Evolutionary conservation across 768 basidiomycete genomes (phyloP).

Genomic region (Chalciporus chontae): DNA sequence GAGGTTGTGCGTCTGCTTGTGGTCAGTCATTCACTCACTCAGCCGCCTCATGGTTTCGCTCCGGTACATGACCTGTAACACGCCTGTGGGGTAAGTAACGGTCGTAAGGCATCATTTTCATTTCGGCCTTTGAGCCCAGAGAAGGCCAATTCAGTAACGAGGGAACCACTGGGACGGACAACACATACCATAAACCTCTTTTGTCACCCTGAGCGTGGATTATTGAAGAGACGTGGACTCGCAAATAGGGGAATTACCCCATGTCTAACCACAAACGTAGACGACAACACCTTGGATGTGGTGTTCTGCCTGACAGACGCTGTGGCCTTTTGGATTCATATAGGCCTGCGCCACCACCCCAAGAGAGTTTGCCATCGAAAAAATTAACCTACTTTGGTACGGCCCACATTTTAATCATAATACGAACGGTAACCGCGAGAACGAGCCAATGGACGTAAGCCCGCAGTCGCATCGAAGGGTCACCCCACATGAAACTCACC

Average conservation of each 20-base stretch:
- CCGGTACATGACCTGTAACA: not conserved
- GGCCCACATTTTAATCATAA: constrained; percentile 37
- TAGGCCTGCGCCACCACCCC: constrained; percentile 39
- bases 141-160: too few relatives aligned
- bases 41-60: too few relatives aligned
- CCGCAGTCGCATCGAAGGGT: not conserved
- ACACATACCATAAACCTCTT: not conserved
- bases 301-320: constrained; percentile 26
- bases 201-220: not conserved
- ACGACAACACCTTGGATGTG: too few relatives aligned
- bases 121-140: not conserved
- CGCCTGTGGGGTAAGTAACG: not conserved
- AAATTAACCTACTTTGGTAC: constrained; percentile 44
- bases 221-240: constrained; percentile 12
- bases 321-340: constrained; percentile 63
- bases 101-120: too few relatives aligned
- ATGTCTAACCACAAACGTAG: too few relatives aligned
- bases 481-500: constrained; percentile 31
- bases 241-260: too few relatives aligned
- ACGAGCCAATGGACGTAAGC: not conserved
- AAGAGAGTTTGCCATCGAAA: too few relatives aligned
- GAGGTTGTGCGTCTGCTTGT: not conserved
- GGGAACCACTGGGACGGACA: too few relatives aligned
- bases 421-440: not conserved
- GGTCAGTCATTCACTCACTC: too few relatives aligned